These are phyloP conservation scores for Nemania abortiva DNA, from an alignment of 2,329 filamentous ascomycete species.

Conservation along the genomic window DNA sequence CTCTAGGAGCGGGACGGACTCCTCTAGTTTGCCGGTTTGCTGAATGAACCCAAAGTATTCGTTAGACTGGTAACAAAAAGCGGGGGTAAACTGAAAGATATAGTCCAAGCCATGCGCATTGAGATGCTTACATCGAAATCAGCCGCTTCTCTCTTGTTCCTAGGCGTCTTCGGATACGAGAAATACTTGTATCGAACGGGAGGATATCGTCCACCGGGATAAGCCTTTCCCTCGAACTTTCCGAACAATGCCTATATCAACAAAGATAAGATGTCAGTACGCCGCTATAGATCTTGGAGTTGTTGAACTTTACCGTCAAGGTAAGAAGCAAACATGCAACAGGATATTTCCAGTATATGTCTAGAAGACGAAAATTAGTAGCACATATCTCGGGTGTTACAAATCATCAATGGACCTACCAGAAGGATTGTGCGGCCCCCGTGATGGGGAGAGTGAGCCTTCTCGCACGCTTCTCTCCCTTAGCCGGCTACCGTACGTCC, in stretches of 20 bases:
- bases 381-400: background rate
- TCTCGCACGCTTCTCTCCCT: conserved; percentile 10
- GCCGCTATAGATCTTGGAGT: background rate
- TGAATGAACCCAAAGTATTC: background rate
- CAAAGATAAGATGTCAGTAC: background rate
- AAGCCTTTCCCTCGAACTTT: conserved; percentile 14
- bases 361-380: conserved; percentile 13
- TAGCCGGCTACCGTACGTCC: conserved; percentile 19
- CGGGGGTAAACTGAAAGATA: background rate
- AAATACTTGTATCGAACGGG: conserved; percentile 24
- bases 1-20: conserved; percentile 3
- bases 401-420: background rate
- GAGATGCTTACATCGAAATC: conserved; percentile 13
- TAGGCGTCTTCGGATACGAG: conserved; percentile 18
- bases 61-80: conserved; percentile 3
- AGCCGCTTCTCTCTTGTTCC: conserved; percentile 14
- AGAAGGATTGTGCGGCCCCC: background rate
- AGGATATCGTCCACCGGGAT: conserved; percentile 16
- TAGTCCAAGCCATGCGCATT: background rate
- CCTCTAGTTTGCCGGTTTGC: conserved; percentile 1
- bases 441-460: background rate
- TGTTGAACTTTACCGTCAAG: conserved; percentile 14
- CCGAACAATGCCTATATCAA: conserved; percentile 18
- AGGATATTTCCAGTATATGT: conserved; percentile 28
- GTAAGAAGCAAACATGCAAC: conserved; percentile 18